Percentiles rank a stretch among this genome's conserved stretches.
Evolutionary conservation across 2,329 filamentous ascomycete genomes (phyloP).

Genomic region (Ophiocordyceps camponoti-floridani): DNA sequence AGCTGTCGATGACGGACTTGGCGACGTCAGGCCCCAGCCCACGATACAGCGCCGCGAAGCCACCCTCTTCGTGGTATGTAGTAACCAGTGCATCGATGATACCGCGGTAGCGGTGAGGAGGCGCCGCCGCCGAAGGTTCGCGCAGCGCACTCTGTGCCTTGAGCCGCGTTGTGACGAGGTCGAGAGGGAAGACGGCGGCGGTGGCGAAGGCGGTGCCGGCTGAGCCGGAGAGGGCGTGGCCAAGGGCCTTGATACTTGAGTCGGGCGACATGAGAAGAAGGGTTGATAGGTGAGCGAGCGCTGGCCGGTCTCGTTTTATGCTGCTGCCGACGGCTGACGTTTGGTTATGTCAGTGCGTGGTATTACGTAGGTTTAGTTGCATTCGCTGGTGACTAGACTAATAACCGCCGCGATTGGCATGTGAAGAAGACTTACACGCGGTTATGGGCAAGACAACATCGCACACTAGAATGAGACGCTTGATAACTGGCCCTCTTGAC

Average conservation of each 20-base stretch:
- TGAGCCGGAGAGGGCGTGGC: conserved; percentile 68
- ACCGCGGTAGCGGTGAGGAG: conserved; percentile 34
- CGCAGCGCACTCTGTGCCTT: conserved; percentile 54
- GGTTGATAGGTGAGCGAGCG: background rate
- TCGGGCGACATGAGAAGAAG: conserved; percentile 11
- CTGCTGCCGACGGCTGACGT: background rate
- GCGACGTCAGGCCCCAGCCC: conserved; percentile 45
- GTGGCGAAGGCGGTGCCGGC: conserved; percentile 65
- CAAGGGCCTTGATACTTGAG: conserved; percentile 48
- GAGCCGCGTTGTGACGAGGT: conserved; percentile 63
- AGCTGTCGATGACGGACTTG: conserved; percentile 57
- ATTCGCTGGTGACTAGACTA: no score
- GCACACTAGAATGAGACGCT: no score
- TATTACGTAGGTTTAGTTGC: background rate
- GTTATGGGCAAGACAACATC: no score
- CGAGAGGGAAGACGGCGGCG: conserved; percentile 61
- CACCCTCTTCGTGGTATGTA: conserved; percentile 57
- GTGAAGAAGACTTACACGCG: no score
- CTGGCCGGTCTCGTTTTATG: background rate
- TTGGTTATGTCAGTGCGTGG: background rate
- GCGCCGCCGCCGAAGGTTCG: conserved; percentile 4
- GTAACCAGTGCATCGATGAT: conserved; percentile 51
- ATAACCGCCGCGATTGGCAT: no score
- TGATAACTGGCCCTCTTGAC: no score
- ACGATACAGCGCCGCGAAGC: conserved; percentile 49